These are phyloP conservation scores for Penicillium janthinellum DNA, from an alignment of 2,329 filamentous ascomycete genomes.

Conservation along the genomic window DNA sequence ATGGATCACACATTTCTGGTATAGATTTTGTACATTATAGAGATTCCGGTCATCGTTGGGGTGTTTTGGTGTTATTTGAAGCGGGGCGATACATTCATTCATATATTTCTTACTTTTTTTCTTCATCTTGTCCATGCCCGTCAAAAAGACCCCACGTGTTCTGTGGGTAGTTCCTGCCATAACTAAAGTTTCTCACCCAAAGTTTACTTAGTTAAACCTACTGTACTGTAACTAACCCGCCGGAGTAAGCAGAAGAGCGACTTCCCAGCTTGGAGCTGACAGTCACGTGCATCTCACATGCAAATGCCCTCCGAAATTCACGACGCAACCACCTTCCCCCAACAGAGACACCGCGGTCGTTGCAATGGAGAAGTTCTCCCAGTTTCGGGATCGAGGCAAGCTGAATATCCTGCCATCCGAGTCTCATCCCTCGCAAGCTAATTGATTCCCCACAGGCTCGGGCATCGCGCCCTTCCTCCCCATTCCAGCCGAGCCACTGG, in stretches of 20 bases:
- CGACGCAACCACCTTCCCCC: background rate
- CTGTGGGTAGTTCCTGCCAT: background rate
- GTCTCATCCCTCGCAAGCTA: background rate
- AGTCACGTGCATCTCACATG: slow-evolving; percentile 24
- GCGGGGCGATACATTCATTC: background rate
- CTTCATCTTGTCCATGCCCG: background rate
- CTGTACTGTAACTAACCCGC: too few relatives aligned
- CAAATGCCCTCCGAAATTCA: slow-evolving; percentile 8
- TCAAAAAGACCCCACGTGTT: background rate
- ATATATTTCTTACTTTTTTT: background rate
- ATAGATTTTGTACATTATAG: slow-evolving; percentile 7
- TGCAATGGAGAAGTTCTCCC: slow-evolving; percentile 89
- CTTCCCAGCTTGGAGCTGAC: background rate
- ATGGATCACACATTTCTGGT: background rate
- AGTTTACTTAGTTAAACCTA: too few relatives aligned
- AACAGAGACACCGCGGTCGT: background rate
- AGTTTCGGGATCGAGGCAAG: slow-evolving; percentile 84
- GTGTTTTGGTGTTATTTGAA: slow-evolving; percentile 6
- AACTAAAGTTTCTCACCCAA: too few relatives aligned
- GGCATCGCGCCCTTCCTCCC: slow-evolving; percentile 96
- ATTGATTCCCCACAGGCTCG: slow-evolving; percentile 63
- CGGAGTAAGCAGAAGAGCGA: too few relatives aligned
- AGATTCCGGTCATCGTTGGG: slow-evolving; percentile 2
- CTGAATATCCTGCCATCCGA: slow-evolving; percentile 37
- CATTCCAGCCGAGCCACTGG: slow-evolving; percentile 65